These are phyloP conservation scores for Falciphora oryzae DNA, from an alignment of 2,329 filamentous ascomycete genomes.

Conservation along the genomic window DNA sequence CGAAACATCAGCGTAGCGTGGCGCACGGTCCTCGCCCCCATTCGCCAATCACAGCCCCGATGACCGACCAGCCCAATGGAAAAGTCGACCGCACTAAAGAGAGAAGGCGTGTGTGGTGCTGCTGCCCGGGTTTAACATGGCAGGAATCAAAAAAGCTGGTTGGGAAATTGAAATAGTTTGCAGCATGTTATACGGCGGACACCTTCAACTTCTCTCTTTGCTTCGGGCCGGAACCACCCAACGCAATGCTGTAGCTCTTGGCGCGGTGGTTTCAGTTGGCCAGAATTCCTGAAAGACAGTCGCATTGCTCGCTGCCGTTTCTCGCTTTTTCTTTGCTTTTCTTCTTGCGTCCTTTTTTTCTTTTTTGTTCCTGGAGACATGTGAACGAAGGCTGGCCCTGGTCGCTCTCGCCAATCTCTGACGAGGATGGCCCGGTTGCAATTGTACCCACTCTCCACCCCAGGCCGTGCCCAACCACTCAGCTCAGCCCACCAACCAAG, in stretches of 20 bases:
- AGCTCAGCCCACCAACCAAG: neutral
- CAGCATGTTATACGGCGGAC: too few relatives aligned
- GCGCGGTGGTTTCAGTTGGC: neutral
- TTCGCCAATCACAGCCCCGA: neutral
- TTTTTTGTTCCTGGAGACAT: neutral
- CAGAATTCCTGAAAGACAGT: neutral
- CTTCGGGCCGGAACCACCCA: too few relatives aligned
- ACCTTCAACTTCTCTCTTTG: too few relatives aligned
- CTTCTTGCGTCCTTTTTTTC: neutral
- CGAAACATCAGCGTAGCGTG: neutral
- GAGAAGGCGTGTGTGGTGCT: neutral
- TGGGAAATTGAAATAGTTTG: too few relatives aligned
- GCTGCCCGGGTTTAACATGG: neutral
- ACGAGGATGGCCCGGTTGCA: neutral
- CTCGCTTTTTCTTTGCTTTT: too few relatives aligned
- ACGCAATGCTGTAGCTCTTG: neutral
- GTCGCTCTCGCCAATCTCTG: neutral
- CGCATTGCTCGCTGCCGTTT: neutral
- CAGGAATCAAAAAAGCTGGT: too few relatives aligned
- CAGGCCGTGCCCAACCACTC: neutral
- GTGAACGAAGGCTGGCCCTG: neutral
- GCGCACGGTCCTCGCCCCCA: neutral
- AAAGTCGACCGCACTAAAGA: neutral
- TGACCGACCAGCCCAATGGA: neutral
- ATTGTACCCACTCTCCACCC: neutral